phyloP scores from a whole-genome alignment of 2,329 filamentous ascomycete genomes.

The Emericellopsis cladophorae region DNA sequence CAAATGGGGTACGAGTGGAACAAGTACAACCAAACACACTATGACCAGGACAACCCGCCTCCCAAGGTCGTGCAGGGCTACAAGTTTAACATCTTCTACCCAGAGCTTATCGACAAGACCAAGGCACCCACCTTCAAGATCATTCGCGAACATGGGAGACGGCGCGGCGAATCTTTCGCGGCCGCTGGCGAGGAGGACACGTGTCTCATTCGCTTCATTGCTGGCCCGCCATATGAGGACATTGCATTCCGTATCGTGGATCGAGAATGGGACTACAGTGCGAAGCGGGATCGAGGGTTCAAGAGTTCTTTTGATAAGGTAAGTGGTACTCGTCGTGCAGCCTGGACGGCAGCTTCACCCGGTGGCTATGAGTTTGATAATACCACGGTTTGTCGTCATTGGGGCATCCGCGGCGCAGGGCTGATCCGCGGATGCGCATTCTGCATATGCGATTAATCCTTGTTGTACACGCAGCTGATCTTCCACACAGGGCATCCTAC shows the following conservation, averaged over 20 bases:
- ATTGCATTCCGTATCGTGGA: constrained; percentile 96
- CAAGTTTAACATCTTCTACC: constrained; percentile 99
- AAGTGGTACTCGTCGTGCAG: constrained; percentile 18
- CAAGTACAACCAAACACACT: constrained; percentile 99
- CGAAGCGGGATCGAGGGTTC: constrained; percentile 88
- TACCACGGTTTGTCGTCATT: no score
- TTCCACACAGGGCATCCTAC: constrained; percentile 64
- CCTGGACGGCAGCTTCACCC: neutral
- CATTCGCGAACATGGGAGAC: constrained; percentile 80
- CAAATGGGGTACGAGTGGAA: constrained; percentile 99
- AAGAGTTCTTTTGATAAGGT: constrained; percentile 97
- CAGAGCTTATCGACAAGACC: constrained; percentile 86
- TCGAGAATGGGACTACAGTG: constrained; percentile 97
- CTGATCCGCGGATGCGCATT: no score
- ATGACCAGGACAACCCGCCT: constrained; percentile 95
- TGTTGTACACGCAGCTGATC: constrained; percentile 9
- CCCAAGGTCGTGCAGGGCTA: constrained; percentile 98
- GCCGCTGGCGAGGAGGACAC: constrained; percentile 94
- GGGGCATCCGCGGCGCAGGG: no score
- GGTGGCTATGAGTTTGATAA: neutral
- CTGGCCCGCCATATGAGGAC: constrained; percentile 91
- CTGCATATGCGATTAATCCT: neutral
- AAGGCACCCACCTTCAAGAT: constrained; percentile 95
- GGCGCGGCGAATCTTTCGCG: constrained; percentile 82
- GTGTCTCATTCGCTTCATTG: constrained; percentile 89